A percentile compares a stretch with the other conserved stretches of the same genome.
Evolutionary conservation across 2,329 filamentous ascomycete genomes (phyloP).

Genomic region (Leptographium procerum): DNA sequence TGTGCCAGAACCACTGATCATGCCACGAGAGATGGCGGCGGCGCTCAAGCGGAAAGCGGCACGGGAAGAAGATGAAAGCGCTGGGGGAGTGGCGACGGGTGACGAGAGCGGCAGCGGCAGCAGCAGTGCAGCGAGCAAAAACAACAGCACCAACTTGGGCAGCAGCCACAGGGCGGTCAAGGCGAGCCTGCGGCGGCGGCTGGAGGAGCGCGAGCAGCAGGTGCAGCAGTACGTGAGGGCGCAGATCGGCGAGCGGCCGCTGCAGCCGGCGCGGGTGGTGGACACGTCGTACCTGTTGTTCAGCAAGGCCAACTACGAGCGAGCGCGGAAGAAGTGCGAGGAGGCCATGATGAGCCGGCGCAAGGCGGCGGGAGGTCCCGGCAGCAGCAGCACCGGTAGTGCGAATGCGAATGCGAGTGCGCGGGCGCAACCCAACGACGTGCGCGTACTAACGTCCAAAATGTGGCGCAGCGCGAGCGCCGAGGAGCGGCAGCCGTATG

Average conservation of each 20-base stretch:
- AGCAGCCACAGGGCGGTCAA: constrained; percentile 22
- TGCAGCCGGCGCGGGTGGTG: constrained; percentile 59
- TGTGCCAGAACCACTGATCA: constrained; percentile 64
- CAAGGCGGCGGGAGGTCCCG: constrained; percentile 43
- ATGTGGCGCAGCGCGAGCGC: constrained; percentile 76
- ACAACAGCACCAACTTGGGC: constrained; percentile 16
- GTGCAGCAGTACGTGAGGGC: constrained; percentile 39
- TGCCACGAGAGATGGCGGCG: constrained; percentile 41
- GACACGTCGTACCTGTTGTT: constrained; percentile 85
- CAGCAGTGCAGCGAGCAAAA: constrained; percentile 17
- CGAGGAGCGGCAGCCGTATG: constrained; percentile 64
- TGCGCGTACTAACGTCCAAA: constrained; percentile 73
- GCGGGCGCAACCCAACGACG: constrained; percentile 63
- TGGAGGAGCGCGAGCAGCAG: constrained; percentile 45
- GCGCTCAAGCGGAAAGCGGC: constrained; percentile 41
- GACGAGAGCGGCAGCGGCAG: constrained; percentile 5
- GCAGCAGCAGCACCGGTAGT: constrained; percentile 28
- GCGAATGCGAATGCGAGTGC: no score
- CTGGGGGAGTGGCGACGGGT: background rate
- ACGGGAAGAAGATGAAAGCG: constrained; percentile 8
- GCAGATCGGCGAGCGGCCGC: constrained; percentile 62
- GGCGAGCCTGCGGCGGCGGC: constrained; percentile 31
- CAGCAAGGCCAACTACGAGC: constrained; percentile 66
- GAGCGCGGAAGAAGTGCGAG: constrained; percentile 47
- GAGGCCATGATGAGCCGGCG: constrained; percentile 21